These are phyloP conservation scores for Aspergillus haitiensis DNA, from an alignment of 495 filamentous ascomycete genomes.

Conservation along the genomic window DNA sequence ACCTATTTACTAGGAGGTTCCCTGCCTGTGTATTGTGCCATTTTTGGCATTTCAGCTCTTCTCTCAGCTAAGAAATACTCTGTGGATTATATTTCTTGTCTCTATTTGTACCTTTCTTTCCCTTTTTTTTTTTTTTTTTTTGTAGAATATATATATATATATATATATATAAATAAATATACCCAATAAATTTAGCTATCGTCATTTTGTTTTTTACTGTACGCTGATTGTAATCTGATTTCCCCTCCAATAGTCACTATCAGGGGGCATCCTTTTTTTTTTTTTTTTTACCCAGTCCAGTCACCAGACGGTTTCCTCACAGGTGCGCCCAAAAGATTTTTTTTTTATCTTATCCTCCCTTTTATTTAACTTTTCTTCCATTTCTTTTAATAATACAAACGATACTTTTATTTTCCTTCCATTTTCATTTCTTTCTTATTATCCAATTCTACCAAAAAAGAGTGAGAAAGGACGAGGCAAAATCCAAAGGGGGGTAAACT, in stretches of 20 bases:
- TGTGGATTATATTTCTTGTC: background rate
- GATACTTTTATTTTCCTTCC: background rate
- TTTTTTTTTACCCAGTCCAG: conserved; percentile 1
- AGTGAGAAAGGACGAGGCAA: background rate
- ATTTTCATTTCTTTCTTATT: background rate
- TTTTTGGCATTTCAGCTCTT: no score
- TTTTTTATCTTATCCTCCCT: conserved; percentile 4
- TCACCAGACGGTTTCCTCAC: conserved; percentile 9
- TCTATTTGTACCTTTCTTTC: background rate
- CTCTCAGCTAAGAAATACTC: background rate
- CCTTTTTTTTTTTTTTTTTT: background rate
- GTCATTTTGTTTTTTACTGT: background rate
- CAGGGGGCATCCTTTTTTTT: background rate
- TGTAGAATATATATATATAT: no score
- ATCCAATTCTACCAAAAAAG: background rate
- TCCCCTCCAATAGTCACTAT: conserved; percentile 6
- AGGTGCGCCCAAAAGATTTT: background rate
- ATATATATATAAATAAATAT: no score
- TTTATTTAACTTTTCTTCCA: background rate
- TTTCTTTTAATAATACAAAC: no score
- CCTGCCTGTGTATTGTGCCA: background rate
- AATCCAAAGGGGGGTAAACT: background rate
- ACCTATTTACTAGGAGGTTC: background rate
- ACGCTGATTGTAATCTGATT: background rate
- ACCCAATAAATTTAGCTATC: background rate